Conservation (phyloP, 192 early-diverging fungal species). For the Coemansia sp. region DNA sequence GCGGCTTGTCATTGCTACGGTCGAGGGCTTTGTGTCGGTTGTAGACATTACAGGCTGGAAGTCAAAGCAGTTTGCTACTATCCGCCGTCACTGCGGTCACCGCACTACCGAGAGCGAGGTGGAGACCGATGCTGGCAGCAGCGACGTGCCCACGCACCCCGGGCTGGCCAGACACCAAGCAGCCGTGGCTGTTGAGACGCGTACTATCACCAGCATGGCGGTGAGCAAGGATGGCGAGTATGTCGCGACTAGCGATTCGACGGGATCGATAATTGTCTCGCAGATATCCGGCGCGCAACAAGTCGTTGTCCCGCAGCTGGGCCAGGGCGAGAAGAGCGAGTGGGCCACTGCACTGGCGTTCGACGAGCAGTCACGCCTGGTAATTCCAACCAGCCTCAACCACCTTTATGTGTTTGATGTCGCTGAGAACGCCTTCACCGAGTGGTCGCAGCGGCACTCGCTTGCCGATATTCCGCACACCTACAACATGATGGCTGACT, state of each 20-base stretch:
- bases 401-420: constrained; percentile 74
- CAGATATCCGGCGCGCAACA: constrained; percentile 68
- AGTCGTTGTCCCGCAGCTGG: constrained; percentile 19
- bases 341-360: constrained; percentile 40
- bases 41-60: constrained; percentile 72
- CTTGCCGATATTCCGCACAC: constrained; percentile 63
- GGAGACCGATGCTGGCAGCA: constrained; percentile 50
- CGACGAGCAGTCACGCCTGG: constrained; percentile 25
- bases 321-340: constrained; percentile 17
- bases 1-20: constrained; percentile 74
- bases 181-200: constrained; percentile 38
- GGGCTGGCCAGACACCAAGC: constrained; percentile 28
- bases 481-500: constrained; percentile 66
- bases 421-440: constrained; percentile 63
- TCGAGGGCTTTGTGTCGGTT: constrained; percentile 73
- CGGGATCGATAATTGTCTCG: constrained; percentile 72
- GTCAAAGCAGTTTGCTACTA: constrained; percentile 60
- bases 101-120: constrained; percentile 50
- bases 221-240: constrained; percentile 80
- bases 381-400: constrained; percentile 68
- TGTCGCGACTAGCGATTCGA: constrained; percentile 78
- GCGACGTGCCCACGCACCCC: constrained; percentile 51
- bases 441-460: constrained; percentile 81
- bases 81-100: constrained; percentile 70
- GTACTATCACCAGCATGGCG: constrained; percentile 69